These are phyloP conservation scores for Syncephalastrum racemosum DNA, from an alignment of 371 early-diverging fungal genomes.

Conservation along the genomic window DNA sequence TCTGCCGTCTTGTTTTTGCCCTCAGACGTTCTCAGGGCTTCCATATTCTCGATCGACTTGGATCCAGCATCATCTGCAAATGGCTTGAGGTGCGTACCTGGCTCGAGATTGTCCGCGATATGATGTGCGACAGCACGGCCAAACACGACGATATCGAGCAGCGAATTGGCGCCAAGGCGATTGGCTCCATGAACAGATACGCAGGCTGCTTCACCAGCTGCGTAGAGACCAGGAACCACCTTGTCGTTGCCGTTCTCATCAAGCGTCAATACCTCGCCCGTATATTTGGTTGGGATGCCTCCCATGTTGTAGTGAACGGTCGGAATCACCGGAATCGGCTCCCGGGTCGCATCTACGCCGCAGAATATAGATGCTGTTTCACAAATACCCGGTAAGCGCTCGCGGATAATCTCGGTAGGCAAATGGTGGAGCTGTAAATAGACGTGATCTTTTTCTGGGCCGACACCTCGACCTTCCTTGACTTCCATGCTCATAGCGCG, in stretches of 20 bases:
- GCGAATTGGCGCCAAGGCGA: conserved; percentile 97
- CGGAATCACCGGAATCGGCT: conserved; percentile 98
- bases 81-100: conserved; percentile 83
- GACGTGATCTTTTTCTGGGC: conserved; percentile 95
- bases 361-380: conserved; percentile 98
- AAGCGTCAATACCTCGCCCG: conserved; percentile 89
- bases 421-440: conserved; percentile 95
- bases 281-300: conserved; percentile 97
- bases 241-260: conserved; percentile 74
- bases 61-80: conserved; percentile 86
- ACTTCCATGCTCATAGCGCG: conserved; percentile 98
- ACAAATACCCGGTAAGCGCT: conserved; percentile 97
- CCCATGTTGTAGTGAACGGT: conserved; percentile 99
- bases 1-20: conserved; percentile 84
- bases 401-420: conserved; percentile 89
- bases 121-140: conserved; percentile 96
- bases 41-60: conserved; percentile 88
- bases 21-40: conserved; percentile 83
- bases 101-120: conserved; percentile 87
- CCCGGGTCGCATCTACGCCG: conserved; percentile 98
- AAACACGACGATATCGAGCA: conserved; percentile 96
- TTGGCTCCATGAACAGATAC: conserved; percentile 98
- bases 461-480: conserved; percentile 96
- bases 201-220: conserved; percentile 93
- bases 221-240: conserved; percentile 92